Evolutionary conservation across 2,329 filamentous ascomycete species (phyloP).

Genomic region (Colletotrichum paranaense): DNA sequence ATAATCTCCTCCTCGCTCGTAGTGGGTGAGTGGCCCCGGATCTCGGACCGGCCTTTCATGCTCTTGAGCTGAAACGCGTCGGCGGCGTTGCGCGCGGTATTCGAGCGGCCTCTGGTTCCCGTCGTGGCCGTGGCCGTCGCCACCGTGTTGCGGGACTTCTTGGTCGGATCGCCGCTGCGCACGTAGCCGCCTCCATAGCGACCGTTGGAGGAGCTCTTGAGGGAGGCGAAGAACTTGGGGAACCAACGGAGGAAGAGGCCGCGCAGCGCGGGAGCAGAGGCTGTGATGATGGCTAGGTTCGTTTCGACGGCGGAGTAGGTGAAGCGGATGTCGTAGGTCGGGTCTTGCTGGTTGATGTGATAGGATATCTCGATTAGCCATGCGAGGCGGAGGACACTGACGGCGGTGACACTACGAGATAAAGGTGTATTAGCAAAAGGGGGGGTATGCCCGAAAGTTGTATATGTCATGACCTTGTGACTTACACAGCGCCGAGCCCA

Average conservation of each 20-base stretch:
- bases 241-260: conserved; percentile 47
- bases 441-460: no score
- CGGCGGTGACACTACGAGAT: conserved; percentile 27
- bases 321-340: conserved; percentile 45
- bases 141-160: not conserved
- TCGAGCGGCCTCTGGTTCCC: not conserved
- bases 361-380: conserved; percentile 30
- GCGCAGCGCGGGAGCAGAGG: conserved; percentile 51
- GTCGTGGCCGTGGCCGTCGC: conserved; percentile 15
- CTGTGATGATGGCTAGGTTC: conserved; percentile 52
- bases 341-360: conserved; percentile 36
- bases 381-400: conserved; percentile 24
- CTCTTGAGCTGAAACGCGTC: conserved; percentile 27
- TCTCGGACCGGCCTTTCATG: conserved; percentile 47
- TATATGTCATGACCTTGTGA: not conserved
- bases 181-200: conserved; percentile 10
- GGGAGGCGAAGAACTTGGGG: conserved; percentile 39
- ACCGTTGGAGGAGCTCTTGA: conserved; percentile 37
- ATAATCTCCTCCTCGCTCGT: conserved; percentile 54
- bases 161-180: conserved; percentile 16
- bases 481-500: conserved; percentile 43
- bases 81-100: not conserved
- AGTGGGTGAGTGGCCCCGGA: conserved; percentile 47
- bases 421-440: conserved; percentile 8
- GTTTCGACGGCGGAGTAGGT: conserved; percentile 47